A percentile compares a stretch with the other conserved stretches of the same genome.
phyloP scores from a whole-genome alignment of 1,284 basidiomycete species.

The Polyporus tsugae region DNA sequence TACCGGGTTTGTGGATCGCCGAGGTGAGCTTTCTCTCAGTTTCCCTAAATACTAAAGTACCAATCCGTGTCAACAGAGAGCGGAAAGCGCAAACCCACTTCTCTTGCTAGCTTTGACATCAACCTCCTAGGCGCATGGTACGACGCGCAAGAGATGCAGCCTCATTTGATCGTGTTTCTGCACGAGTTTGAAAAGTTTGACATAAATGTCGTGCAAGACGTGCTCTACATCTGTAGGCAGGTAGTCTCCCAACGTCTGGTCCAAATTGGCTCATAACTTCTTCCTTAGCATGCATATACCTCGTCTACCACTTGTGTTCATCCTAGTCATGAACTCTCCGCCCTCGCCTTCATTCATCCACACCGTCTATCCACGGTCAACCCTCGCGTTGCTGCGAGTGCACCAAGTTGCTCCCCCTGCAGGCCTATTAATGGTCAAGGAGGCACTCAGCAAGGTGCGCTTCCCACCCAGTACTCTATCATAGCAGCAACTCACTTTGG shows the following conservation, averaged over 20 bases:
- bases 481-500: not conserved
- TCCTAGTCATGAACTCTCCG: constrained; percentile 66
- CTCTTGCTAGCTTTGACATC: constrained; percentile 69
- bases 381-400: constrained; percentile 63
- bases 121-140: constrained; percentile 67
- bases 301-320: constrained; percentile 64
- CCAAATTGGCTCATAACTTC: constrained; percentile 8
- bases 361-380: constrained; percentile 61
- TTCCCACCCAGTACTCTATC: not conserved
- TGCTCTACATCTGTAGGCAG: constrained; percentile 76
- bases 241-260: not conserved
- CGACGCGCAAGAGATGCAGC: constrained; percentile 37
- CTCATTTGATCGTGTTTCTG: constrained; percentile 61
- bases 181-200: constrained; percentile 80
- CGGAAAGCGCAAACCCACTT: constrained; percentile 54
- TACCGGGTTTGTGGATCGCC: constrained; percentile 55
- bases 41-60: constrained; percentile 17
- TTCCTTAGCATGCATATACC: constrained; percentile 49
- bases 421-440: constrained; percentile 54
- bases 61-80: not conserved
- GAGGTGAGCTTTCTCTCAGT: constrained; percentile 9
- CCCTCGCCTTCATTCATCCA: constrained; percentile 64
- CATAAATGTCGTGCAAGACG: constrained; percentile 62
- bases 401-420: constrained; percentile 57
- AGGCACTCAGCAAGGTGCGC: constrained; percentile 58